Conservation (phyloP, 2,329 filamentous ascomycete species). For the Colletotrichum sp. region DNA sequence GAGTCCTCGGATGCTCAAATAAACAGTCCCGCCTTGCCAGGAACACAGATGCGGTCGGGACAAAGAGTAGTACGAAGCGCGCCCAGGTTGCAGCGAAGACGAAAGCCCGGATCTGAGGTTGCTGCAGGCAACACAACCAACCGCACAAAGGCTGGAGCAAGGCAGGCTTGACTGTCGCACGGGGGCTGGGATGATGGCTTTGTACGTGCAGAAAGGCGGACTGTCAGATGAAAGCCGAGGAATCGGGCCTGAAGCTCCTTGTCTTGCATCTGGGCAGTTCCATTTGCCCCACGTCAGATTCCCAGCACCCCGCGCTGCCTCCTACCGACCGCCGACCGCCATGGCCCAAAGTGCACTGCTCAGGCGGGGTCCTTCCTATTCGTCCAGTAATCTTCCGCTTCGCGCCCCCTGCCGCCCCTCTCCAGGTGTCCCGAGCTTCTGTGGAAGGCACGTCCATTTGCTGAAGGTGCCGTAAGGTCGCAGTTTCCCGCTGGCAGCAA, state of each 20-base stretch:
- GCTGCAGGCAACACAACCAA: not conserved
- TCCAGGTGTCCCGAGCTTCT: not conserved
- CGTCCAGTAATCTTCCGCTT: slow-evolving; percentile 2
- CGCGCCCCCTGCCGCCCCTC: not conserved
- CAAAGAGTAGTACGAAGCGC: not conserved
- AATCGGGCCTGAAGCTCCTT: slow-evolving; percentile 19
- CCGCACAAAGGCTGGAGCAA: not conserved
- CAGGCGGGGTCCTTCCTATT: slow-evolving; percentile 12
- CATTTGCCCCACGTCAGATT: slow-evolving; percentile 17
- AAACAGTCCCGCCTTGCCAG: not conserved
- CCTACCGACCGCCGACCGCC: not conserved
- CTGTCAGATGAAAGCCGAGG: slow-evolving; percentile 22
- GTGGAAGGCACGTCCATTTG: not conserved
- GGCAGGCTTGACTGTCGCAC: not conserved
- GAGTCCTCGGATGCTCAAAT: not conserved
- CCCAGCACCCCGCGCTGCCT: slow-evolving; percentile 13
- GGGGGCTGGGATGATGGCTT: slow-evolving; percentile 12
- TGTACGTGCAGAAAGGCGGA: slow-evolving; percentile 16
- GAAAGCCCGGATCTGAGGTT: not conserved
- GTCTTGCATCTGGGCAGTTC: slow-evolving; percentile 20
- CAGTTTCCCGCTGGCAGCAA: not conserved
- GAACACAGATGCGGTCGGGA: not conserved
- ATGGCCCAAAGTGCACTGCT: not conserved
- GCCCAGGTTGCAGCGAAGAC: not conserved
- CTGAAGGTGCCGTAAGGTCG: not conserved